Evolutionary conservation across 208 protist genomes (phyloP).

Genomic region (Phytomonas sp.): DNA sequence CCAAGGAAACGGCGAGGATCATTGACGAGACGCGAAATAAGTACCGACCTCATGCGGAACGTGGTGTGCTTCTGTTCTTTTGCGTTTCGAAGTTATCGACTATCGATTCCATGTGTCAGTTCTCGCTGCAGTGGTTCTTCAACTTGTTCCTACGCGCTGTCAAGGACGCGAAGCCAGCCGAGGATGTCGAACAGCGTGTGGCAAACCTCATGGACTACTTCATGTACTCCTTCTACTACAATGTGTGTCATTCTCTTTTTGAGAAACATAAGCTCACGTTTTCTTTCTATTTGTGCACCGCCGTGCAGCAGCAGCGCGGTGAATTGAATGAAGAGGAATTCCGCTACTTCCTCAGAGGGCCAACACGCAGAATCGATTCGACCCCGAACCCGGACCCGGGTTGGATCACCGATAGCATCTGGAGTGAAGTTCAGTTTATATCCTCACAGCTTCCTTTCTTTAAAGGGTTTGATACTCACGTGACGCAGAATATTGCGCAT

Average conservation of each 20-base stretch:
- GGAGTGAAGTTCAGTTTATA: constrained; percentile 91
- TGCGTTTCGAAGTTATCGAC: constrained; percentile 92
- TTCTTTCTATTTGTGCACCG: constrained; percentile 93
- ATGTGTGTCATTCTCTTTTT: constrained; percentile 97
- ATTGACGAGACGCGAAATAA: constrained; percentile 95
- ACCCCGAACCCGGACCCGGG: constrained; percentile 78
- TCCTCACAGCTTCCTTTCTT: constrained; percentile 56
- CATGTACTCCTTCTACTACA: constrained; percentile 95
- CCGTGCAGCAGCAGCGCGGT: constrained; percentile 75
- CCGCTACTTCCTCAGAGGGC: constrained; percentile 87
- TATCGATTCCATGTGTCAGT: constrained; percentile 97
- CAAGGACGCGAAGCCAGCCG: constrained; percentile 29
- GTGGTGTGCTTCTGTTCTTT: constrained; percentile 95
- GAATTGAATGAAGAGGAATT: constrained; percentile 85
- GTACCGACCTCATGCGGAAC: constrained; percentile 93
- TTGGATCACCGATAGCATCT: constrained; percentile 93
- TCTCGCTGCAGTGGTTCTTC: constrained; percentile 97
- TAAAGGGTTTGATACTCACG: constrained; percentile 81
- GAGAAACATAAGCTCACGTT: constrained; percentile 98
- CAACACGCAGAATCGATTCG: constrained; percentile 38
- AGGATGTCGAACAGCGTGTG: constrained; percentile 76
- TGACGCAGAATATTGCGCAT: constrained; percentile 63
- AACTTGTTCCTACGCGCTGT: constrained; percentile 90
- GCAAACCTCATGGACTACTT: constrained; percentile 92
- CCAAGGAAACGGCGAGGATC: constrained; percentile 88